phyloP scores from a whole-genome alignment of 2,329 filamentous ascomycete genomes.

The Penicillium paneum region DNA sequence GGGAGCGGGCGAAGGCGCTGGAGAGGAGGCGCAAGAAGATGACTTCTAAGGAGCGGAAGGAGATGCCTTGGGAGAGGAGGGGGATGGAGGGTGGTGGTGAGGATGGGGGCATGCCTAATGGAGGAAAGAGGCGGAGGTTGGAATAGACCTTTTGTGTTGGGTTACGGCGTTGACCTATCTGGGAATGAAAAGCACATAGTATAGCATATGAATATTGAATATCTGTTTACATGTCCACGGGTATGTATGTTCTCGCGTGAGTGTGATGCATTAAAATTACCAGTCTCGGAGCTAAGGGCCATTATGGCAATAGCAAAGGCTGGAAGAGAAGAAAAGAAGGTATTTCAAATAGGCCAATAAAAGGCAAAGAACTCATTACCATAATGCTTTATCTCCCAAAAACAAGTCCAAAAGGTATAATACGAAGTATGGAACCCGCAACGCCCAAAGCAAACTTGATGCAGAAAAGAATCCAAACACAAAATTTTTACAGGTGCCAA shows the following conservation, averaged over 20 bases:
- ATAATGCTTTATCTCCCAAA: constrained; percentile 18
- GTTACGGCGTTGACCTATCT: background rate
- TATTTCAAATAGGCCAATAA: background rate
- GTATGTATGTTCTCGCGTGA: background rate
- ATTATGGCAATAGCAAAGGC: background rate
- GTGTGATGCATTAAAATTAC: constrained; percentile 1
- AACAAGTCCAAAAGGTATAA: constrained; percentile 23
- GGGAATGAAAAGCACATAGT: background rate
- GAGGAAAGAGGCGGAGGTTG: constrained; percentile 30
- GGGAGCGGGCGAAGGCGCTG: constrained; percentile 78
- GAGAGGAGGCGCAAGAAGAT: constrained; percentile 89
- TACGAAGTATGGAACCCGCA: constrained; percentile 13
- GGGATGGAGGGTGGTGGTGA: constrained; percentile 29
- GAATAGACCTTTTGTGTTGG: constrained; percentile 15
- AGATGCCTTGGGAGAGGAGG: constrained; percentile 59
- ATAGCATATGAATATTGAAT: background rate
- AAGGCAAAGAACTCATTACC: constrained; percentile 16
- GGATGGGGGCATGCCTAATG: constrained; percentile 16
- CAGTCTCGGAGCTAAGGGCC: background rate
- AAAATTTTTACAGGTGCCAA: constrained; percentile 8
- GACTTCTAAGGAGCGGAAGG: constrained; percentile 77
- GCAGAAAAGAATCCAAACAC: constrained; percentile 15
- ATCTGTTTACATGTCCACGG: background rate
- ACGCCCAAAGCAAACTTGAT: constrained; percentile 9
- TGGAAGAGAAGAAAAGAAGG: constrained; percentile 6